Evolutionary conservation across 2,329 filamentous ascomycete species (phyloP).

Genomic region (Nigrograna mackinnonii): DNA sequence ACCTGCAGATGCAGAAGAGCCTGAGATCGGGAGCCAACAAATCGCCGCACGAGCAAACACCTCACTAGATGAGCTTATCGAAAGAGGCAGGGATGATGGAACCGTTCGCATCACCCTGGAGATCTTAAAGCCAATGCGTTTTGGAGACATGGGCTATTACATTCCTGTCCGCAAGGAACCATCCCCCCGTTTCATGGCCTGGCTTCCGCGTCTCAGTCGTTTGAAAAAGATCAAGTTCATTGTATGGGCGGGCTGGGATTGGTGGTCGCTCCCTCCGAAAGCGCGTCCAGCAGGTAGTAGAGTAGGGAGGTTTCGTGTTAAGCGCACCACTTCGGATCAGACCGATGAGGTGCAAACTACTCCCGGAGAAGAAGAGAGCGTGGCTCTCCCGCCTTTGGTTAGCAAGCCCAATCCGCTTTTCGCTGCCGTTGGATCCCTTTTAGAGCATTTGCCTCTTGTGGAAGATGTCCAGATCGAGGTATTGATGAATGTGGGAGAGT

Average conservation of each 20-base stretch:
- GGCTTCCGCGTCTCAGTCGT: conserved; percentile 21
- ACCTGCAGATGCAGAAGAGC: not conserved
- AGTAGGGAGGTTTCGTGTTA: conserved; percentile 7
- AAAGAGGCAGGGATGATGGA: conserved; percentile 21
- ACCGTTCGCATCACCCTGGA: conserved; percentile 28
- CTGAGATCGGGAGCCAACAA: conserved; percentile 9
- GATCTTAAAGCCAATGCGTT: conserved; percentile 16
- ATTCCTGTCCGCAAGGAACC: conserved; percentile 20
- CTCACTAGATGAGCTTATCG: conserved; percentile 21
- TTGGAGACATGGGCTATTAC: conserved; percentile 19
- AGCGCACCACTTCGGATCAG: conserved; percentile 12
- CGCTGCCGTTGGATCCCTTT: conserved; percentile 20
- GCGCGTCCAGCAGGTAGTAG: no score
- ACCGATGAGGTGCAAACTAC: conserved; percentile 6
- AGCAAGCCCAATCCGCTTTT: conserved; percentile 19
- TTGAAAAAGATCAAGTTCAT: conserved; percentile 22
- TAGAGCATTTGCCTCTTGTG: conserved; percentile 24
- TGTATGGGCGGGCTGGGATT: conserved; percentile 30
- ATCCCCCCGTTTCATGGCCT: conserved; percentile 29
- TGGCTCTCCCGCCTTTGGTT: not conserved
- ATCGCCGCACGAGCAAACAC: conserved; percentile 14
- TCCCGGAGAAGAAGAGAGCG: not conserved
- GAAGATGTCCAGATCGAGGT: conserved; percentile 27
- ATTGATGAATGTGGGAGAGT: conserved; percentile 21
- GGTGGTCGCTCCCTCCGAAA: conserved; percentile 18